Conservation (phyloP, 164 flowering plant species). For the Chimonanthus praecox region DNA sequence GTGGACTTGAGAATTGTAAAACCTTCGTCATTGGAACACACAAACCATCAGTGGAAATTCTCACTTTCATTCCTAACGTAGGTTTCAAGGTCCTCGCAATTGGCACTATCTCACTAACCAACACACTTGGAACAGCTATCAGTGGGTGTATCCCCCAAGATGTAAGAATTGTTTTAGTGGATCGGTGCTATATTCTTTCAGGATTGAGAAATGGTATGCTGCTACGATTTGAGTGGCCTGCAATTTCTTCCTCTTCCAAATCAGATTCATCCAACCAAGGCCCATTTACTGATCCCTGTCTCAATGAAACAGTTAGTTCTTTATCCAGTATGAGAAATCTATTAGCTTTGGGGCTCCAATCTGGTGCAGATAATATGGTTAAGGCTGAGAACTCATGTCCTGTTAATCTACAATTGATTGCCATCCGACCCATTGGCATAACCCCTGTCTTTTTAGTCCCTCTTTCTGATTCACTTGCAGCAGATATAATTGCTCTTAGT, state of each 20-base stretch:
- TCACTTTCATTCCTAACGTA: constrained; percentile 46
- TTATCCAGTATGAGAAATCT: constrained; percentile 13
- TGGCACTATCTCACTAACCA: constrained; percentile 65
- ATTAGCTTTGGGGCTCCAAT: constrained; percentile 16
- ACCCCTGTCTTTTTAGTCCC: constrained; percentile 94
- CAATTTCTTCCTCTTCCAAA: constrained; percentile 22
- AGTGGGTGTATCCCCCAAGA: constrained; percentile 94
- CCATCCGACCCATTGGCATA: constrained; percentile 86
- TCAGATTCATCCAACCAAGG: constrained; percentile 21
- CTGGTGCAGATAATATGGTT: constrained; percentile 18
- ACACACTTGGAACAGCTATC: constrained; percentile 55
- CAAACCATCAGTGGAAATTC: constrained; percentile 85
- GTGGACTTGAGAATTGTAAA: constrained; percentile 40
- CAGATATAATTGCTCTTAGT: constrained; percentile 87
- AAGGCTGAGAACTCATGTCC: constrained; percentile 31
- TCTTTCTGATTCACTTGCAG: constrained; percentile 57
- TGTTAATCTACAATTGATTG: constrained; percentile 63
- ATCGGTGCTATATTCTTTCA: constrained; percentile 66
- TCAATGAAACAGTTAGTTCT: constrained; percentile 16
- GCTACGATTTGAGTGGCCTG: constrained; percentile 92
- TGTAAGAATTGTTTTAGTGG: constrained; percentile 84
- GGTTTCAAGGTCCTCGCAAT: constrained; percentile 60
- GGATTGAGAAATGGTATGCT: constrained; percentile 98
- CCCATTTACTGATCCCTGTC: constrained; percentile 19
- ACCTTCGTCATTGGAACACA: constrained; percentile 87